Base-by-base conservation (phyloP, 768 basidiomycete species). In the Leucocoprinus sp. region DNA sequence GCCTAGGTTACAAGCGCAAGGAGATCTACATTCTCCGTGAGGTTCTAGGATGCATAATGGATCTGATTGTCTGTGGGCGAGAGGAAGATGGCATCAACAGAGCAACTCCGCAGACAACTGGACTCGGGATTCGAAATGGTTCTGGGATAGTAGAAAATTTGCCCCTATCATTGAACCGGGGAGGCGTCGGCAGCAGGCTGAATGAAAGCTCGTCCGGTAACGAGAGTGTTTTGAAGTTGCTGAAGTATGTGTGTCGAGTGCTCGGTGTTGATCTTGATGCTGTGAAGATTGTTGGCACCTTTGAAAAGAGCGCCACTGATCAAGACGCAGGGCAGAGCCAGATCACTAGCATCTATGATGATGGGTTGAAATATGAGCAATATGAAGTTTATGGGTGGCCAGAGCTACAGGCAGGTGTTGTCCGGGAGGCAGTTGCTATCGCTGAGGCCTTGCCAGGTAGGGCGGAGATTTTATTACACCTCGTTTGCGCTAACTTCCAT, bases 321-420 rank as follows among this genome's bases (percentile, higher is more conserved):
- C 49, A 49, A 15, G 49, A 46, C n/a, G 42, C 43, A 3, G 45
- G 29, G 19, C 23, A 36, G 31, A 8, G 6, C 72, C 74, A 43
- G 63, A 65, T 0, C n/a, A 49, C 66, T 7, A 65, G 67, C 26
- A 62, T 65, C 15, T 59, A 65, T 23, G 67, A 63, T 19, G 46
- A 48, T 48, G 46, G 33, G 8, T 19, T 35, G 26, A 34, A 12
- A 21, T 14, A 19, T 6, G 39, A 35, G 14, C 40, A 40, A 5
- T 15, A 2, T 27, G 78, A 80, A 51, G 63, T 74, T 4, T 88
- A 81, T 58, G 96, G 96, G 3, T 98, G 95, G 95, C 84, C 93
- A 2, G 90, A 93, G 60, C 68, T 99, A 31, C 95, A 96, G 66
- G 78, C 97, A 14, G 92, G 91, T 18, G 80, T 93, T n/a, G 72